Conservation (phyloP, 2,329 filamentous ascomycete genomes). For the Penicillium corylophilum region DNA sequence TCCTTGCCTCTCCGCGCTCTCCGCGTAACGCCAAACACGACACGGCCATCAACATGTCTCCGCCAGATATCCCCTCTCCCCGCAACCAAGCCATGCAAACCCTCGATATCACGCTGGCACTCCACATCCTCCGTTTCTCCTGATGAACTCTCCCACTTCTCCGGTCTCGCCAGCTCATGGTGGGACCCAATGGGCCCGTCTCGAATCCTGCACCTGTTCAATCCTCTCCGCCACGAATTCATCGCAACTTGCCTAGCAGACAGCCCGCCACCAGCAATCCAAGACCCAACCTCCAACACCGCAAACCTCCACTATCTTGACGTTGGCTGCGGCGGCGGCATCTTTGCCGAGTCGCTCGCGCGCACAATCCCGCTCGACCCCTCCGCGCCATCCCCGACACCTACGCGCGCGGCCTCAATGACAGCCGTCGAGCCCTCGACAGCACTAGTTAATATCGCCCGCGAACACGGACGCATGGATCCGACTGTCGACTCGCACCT, state of each 20-base stretch:
- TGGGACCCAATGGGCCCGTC: constrained; percentile 96
- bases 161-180: constrained; percentile 87
- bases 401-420: constrained; percentile 42
- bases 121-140: constrained; percentile 73
- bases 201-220: constrained; percentile 93
- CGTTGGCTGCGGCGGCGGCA: constrained; percentile 92
- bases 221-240: constrained; percentile 92
- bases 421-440: constrained; percentile 48
- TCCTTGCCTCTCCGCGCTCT: constrained; percentile 10
- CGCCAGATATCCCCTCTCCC: not conserved
- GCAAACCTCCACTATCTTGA: constrained; percentile 68
- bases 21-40: constrained; percentile 2
- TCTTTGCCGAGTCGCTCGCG: constrained; percentile 74
- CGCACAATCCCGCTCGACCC: constrained; percentile 38
- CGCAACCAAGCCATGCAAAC: not conserved
- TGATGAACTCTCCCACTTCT: constrained; percentile 91
- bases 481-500: constrained; percentile 58
- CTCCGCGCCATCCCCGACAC: constrained; percentile 20
- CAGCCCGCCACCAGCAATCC: constrained; percentile 41
- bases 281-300: constrained; percentile 19
- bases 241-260: constrained; percentile 70
- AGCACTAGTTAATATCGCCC: constrained; percentile 60
- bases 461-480: constrained; percentile 71
- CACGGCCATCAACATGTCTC: constrained; percentile 5
- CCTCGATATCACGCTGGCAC: constrained; percentile 23